A percentile compares a stretch with the other conserved stretches of the same genome.
Evolutionary conservation across 192 early-diverging fungal species (phyloP).

Genomic region (Rhizoclosmatium globosum): DNA sequence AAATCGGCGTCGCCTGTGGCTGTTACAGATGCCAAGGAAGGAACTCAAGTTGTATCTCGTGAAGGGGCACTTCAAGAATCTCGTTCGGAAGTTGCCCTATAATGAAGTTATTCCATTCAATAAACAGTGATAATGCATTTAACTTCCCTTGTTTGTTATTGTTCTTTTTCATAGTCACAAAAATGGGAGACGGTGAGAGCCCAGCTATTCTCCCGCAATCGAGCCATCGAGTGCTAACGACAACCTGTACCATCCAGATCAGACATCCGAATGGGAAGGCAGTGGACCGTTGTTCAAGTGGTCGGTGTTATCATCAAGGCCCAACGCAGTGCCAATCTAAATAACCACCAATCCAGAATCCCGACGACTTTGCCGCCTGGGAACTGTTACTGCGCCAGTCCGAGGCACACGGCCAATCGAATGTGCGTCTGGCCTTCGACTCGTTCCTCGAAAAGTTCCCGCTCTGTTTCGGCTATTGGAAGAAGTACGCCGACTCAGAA

Average conservation of each 20-base stretch:
- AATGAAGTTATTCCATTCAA: background rate
- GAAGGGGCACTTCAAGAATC: slow-evolving; percentile 9
- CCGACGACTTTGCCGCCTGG: slow-evolving; percentile 76
- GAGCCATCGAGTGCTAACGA: background rate
- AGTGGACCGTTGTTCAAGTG: slow-evolving; percentile 62
- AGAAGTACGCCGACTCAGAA: slow-evolving; percentile 77
- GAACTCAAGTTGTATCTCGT: background rate
- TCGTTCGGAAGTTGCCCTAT: background rate
- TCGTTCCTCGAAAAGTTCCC: slow-evolving; percentile 75
- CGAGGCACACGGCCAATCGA: slow-evolving; percentile 53
- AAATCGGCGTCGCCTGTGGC: background rate
- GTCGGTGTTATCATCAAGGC: too few relatives aligned
- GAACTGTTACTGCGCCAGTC: slow-evolving; percentile 68
- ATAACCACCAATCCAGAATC: slow-evolving; percentile 42
- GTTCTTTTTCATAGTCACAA: too few relatives aligned
- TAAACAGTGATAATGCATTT: too few relatives aligned
- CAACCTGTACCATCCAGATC: background rate
- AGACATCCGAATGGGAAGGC: slow-evolving; percentile 59
- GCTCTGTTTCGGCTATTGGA: slow-evolving; percentile 83
- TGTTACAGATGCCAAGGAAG: background rate
- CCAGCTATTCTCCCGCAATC: too few relatives aligned
- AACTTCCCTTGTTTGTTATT: too few relatives aligned
- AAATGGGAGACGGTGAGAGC: too few relatives aligned
- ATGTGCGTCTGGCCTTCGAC: slow-evolving; percentile 68
- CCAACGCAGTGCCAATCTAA: slow-evolving; percentile 2